These are phyloP conservation scores for Protomyces macrosporus DNA, from an alignment of 1,139 yeast genomes.

Conservation along the genomic window DNA sequence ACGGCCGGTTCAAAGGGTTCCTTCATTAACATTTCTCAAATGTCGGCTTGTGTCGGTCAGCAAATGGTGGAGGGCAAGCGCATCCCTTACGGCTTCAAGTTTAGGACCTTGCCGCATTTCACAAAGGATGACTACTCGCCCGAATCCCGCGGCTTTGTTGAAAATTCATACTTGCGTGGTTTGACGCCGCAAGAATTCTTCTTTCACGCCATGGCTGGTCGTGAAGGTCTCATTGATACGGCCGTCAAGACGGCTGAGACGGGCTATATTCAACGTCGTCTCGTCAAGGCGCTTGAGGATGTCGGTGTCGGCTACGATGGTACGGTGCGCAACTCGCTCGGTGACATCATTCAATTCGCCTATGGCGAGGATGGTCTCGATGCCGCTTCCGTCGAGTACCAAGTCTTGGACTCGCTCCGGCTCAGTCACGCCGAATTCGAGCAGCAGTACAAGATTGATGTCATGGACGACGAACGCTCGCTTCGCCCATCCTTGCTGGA, in stretches of 20 bases:
- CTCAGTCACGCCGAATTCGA: constrained; percentile 84
- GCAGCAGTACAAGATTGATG: constrained; percentile 76
- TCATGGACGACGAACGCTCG: constrained; percentile 60
- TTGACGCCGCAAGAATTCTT: constrained; percentile 98
- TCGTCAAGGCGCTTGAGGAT: constrained; percentile 96
- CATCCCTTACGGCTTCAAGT: constrained; percentile 94
- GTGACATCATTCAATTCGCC: constrained; percentile 90
- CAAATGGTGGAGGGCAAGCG: constrained; percentile 99
- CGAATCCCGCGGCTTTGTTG: constrained; percentile 96
- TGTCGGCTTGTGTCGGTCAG: constrained; percentile 99
- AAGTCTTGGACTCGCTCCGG: constrained; percentile 92
- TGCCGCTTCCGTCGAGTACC: constrained; percentile 96
- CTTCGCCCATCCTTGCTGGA: constrained; percentile 72
- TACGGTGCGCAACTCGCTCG: constrained; percentile 94
- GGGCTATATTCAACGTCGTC: constrained; percentile 98
- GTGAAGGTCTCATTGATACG: constrained; percentile 99
- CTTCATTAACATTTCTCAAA: constrained; percentile 95
- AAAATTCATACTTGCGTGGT: constrained; percentile 94
- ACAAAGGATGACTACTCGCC: constrained; percentile 98
- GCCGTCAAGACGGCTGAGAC: constrained; percentile 99
- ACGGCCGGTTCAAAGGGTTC: constrained; percentile 99
- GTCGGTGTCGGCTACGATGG: constrained; percentile 99
- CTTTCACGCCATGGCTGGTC: constrained; percentile 99
- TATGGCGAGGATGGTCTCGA: constrained; percentile 99
- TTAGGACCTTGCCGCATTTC: constrained; percentile 94